Percentiles rank a stretch among this genome's conserved stretches.
Conservation (phyloP, 2,329 filamentous ascomycete genomes). For the Fusarium transvaalense region DNA sequence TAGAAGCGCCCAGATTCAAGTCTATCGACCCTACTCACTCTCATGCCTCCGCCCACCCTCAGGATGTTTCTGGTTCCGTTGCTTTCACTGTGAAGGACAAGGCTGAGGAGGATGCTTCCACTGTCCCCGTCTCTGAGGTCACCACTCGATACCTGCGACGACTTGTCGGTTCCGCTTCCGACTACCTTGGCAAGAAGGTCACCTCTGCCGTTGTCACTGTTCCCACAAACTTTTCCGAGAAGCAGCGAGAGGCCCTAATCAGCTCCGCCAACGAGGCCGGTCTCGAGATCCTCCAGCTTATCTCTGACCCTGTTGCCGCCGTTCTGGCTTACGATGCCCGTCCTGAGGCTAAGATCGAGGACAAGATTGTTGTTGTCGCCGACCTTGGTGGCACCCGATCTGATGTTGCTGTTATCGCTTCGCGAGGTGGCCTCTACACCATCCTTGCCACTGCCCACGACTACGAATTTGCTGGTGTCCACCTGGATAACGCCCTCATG, state of each 20-base stretch:
- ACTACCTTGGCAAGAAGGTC: slow-evolving; percentile 92
- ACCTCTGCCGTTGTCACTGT: slow-evolving; percentile 95
- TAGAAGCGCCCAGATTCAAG: slow-evolving; percentile 73
- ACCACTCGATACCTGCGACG: slow-evolving; percentile 87
- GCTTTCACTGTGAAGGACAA: slow-evolving; percentile 89
- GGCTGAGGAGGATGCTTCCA: slow-evolving; percentile 71
- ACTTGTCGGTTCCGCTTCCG: slow-evolving; percentile 84
- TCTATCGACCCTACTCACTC: slow-evolving; percentile 95
- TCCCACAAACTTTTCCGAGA: slow-evolving; percentile 91
- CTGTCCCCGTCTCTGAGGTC: slow-evolving; percentile 82
- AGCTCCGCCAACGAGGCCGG: slow-evolving; percentile 83
- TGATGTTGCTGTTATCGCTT: slow-evolving; percentile 90
- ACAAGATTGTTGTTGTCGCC: slow-evolving; percentile 92
- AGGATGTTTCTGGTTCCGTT: slow-evolving; percentile 77
- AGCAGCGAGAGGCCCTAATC: slow-evolving; percentile 84
- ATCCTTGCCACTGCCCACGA: slow-evolving; percentile 94
- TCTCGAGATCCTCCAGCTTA: slow-evolving; percentile 91
- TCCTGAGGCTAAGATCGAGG: slow-evolving; percentile 77
- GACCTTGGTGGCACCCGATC: slow-evolving; percentile 94
- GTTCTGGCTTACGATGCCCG: slow-evolving; percentile 92
- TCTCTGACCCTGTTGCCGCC: slow-evolving; percentile 90
- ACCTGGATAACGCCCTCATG: slow-evolving; percentile 90
- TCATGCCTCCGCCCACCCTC: slow-evolving; percentile 91
- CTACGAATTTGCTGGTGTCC: slow-evolving; percentile 89
- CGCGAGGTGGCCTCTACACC: slow-evolving; percentile 95